Percentiles rank a stretch among this genome's conserved stretches.
Evolutionary conservation across 2,329 filamentous ascomycete genomes (phyloP).

Genomic region (Bipolaris gigantea): DNA sequence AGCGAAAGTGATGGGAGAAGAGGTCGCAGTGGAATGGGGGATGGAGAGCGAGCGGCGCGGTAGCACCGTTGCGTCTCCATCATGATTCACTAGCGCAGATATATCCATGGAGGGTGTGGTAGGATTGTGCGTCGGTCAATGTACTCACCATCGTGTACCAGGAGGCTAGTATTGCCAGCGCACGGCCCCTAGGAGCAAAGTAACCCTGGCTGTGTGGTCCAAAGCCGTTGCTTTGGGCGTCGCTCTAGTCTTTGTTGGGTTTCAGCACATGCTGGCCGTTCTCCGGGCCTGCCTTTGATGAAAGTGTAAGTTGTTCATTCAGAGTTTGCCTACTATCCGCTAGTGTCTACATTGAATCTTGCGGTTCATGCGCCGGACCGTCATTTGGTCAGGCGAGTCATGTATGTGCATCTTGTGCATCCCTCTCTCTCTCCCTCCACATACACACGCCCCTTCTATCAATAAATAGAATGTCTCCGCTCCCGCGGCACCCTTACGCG

Average conservation of each 20-base stretch:
- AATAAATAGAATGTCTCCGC: conserved; percentile 11
- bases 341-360: conserved; percentile 31
- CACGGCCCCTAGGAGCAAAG: conserved; percentile 1
- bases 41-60: conserved; percentile 38
- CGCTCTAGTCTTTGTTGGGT: background rate
- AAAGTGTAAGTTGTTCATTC: conserved; percentile 5
- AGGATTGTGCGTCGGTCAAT: conserved; percentile 12
- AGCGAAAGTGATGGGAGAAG: conserved; percentile 33
- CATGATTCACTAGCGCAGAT: conserved; percentile 41
- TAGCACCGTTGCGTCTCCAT: conserved; percentile 32
- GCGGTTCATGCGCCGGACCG: conserved; percentile 24
- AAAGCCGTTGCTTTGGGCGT: background rate
- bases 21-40: conserved; percentile 29
- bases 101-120: conserved; percentile 42
- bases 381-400: conserved; percentile 31
- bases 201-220: conserved; percentile 1
- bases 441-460: conserved; percentile 16
- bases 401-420: conserved; percentile 19
- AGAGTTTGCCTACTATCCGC: conserved; percentile 22
- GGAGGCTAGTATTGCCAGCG: conserved; percentile 13
- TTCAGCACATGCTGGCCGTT: background rate
- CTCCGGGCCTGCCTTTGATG: background rate
- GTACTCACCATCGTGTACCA: conserved; percentile 15
- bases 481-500: conserved; percentile 37
- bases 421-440: conserved; percentile 19